Conservation (phyloP, 2,329 filamentous ascomycete genomes). For the Ambrosiella xylebori region DNA sequence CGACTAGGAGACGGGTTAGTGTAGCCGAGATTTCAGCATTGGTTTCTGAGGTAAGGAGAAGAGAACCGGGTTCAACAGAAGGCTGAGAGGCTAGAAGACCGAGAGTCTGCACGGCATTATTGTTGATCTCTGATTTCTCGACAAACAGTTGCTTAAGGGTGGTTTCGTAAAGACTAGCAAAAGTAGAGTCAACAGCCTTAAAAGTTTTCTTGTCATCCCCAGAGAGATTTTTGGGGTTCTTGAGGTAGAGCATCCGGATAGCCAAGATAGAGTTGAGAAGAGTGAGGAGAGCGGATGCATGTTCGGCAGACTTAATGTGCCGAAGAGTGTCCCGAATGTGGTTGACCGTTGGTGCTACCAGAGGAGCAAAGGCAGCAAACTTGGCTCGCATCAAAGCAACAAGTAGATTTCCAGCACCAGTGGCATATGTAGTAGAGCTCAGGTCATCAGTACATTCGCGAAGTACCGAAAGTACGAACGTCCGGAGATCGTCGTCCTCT, state of each 20-base stretch:
- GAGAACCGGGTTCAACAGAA: constrained; percentile 15
- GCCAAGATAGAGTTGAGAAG: constrained; percentile 35
- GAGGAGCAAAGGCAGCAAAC: constrained; percentile 29
- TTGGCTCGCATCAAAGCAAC: constrained; percentile 33
- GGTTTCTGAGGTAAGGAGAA: constrained; percentile 21
- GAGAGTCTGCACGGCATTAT: constrained; percentile 29
- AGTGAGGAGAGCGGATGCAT: constrained; percentile 34
- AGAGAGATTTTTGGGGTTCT: constrained; percentile 17
- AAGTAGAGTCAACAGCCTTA: constrained; percentile 21
- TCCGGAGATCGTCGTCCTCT: constrained; percentile 26
- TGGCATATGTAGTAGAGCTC: constrained; percentile 33
- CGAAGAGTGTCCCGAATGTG: constrained; percentile 33
- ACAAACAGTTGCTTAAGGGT: constrained; percentile 15
- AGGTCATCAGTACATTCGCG: constrained; percentile 37
- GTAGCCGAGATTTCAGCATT: constrained; percentile 24
- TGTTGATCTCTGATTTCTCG: constrained; percentile 26
- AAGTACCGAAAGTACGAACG: constrained; percentile 31
- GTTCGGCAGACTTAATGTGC: constrained; percentile 31
- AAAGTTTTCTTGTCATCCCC: constrained; percentile 24
- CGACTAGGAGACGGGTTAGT: constrained; percentile 17
- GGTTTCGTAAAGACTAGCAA: constrained; percentile 25
- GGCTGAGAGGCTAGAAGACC: constrained; percentile 28
- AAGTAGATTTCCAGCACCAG: constrained; percentile 34
- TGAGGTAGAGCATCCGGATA: constrained; percentile 25
- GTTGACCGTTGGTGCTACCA: constrained; percentile 29